Evolutionary conservation across 345 rosid species (phyloP), one percentile per base, ranked within the genome.

Genomic region (Populus nigra): DNA sequence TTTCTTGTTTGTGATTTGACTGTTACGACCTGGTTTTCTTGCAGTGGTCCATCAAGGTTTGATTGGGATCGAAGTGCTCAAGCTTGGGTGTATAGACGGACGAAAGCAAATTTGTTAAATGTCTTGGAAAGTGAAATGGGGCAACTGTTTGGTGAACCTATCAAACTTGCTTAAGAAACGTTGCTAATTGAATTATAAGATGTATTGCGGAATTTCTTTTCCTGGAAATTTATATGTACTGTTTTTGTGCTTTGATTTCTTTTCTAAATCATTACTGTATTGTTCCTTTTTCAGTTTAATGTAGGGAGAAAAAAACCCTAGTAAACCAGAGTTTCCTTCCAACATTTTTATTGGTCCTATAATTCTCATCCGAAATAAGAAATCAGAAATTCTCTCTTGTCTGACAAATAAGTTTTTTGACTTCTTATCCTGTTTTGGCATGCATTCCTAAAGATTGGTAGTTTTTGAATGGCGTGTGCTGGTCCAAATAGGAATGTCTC

Each of bases 11-110:
- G 41, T 67, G n/a, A 29, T 66, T 23, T 67, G 23, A 22, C 31
- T 81, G 74, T 57, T 65, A 22, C 69, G 23, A 17, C 67, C 39
- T 45, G 53, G 65, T 77, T 75, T 75, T 62, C 25, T 17, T 68
- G 83, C 85, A 94, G 98, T 45, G 98, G 98, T 66, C 98, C 98
- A 12, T 87, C 97, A 31, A 87, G 95, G 73, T 93, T 90, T 71
- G 97, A 94, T 77, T 94, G 98, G 98, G 98, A 94, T 78, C 82
- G 3, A 67, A 83, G 82, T 72, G 82, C 91, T 63, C 81, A 87
- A 75, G 85, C 90, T 29, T 93, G 98, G 98, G 80, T 94, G 38
- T 94, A 94, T 68, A 84, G 95, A 63, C 80, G 98, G 74, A 93
- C 89, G 0, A 88, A 83, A 83, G 93, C 93, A 66, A 89, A 87